These are phyloP conservation scores for Odonthalia washingtoniensis DNA, from an alignment of 31 red algal genomes.

Conservation along the genomic window DNA sequence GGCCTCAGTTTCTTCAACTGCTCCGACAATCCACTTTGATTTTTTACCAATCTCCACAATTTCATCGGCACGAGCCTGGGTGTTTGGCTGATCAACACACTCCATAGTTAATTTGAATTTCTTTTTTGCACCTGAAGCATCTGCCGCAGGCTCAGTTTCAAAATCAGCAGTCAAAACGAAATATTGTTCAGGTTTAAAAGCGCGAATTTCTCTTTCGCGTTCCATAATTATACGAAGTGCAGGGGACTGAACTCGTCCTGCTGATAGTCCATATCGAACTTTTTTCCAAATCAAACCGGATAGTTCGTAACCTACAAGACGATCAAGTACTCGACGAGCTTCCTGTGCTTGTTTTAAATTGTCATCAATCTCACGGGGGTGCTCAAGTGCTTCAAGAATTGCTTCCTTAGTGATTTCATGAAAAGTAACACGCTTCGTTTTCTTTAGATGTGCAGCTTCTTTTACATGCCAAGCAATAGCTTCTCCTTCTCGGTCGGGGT, in stretches of 20 bases:
- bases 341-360: conserved; percentile 60
- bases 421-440: conserved; percentile 48
- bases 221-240: conserved; percentile 52
- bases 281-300: conserved; percentile 61
- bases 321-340: conserved; percentile 49
- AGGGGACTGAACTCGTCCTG: conserved; percentile 60
- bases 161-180: conserved; percentile 2
- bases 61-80: too few species aligned
- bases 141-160: too few species aligned
- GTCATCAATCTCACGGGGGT: conserved; percentile 46
- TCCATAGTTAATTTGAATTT: too few species aligned
- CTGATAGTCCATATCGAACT: conserved; percentile 44
- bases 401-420: conserved; percentile 60
- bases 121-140: too few species aligned
- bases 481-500: conserved; percentile 67
- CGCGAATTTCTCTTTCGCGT: conserved; percentile 44
- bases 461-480: conserved; percentile 59
- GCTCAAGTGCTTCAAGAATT: conserved; percentile 31
- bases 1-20: neutral
- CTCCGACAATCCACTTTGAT: too few species aligned
- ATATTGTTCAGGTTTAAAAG: conserved; percentile 26
- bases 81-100: too few species aligned
- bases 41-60: too few species aligned
- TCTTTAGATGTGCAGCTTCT: conserved; percentile 34
- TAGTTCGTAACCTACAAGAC: conserved; percentile 57